Conservation (phyloP, 75 land plant genomes). For the Pinus taeda region DNA sequence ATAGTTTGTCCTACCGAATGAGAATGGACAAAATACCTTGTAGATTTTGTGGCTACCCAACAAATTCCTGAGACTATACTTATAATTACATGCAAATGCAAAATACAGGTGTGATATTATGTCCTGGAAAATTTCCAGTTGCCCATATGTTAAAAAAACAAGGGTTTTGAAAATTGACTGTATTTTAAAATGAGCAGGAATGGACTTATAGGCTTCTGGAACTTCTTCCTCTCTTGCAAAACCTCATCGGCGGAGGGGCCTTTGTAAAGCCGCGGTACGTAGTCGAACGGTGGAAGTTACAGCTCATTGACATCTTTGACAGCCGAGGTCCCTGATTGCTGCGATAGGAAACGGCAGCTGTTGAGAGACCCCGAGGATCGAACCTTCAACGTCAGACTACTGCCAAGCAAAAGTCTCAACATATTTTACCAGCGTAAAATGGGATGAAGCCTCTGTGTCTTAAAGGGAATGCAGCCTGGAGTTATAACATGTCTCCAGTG, state of each 20-base stretch:
- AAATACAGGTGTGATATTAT: too few species aligned
- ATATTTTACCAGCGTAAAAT: too few species aligned
- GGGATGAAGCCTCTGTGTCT: too few species aligned
- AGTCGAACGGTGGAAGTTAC: conserved; percentile 68
- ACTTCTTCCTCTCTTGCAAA: conserved; percentile 67
- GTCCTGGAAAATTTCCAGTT: too few species aligned
- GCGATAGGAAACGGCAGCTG: conserved; percentile 5
- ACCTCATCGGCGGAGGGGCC: conserved; percentile 74
- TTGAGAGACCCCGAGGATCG: conserved; percentile 21
- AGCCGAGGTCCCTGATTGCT: background rate
- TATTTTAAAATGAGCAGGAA: conserved; percentile 32
- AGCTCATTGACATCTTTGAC: conserved; percentile 20
- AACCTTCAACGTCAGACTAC: background rate
- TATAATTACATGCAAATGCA: too few species aligned
- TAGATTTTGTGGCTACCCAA: too few species aligned
- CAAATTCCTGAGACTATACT: conserved; percentile 10
- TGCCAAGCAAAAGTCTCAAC: too few species aligned
- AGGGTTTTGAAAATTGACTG: conserved; percentile 2
- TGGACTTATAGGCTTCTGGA: conserved; percentile 76
- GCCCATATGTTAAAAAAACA: too few species aligned
- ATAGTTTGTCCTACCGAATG: too few species aligned
- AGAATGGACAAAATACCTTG: too few species aligned
- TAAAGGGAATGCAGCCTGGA: too few species aligned
- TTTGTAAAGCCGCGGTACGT: conserved; percentile 68
- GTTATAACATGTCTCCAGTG: too few species aligned